Evolutionary conservation across 768 basidiomycete species (phyloP).

Genomic region (Mycena sanguinolenta): DNA sequence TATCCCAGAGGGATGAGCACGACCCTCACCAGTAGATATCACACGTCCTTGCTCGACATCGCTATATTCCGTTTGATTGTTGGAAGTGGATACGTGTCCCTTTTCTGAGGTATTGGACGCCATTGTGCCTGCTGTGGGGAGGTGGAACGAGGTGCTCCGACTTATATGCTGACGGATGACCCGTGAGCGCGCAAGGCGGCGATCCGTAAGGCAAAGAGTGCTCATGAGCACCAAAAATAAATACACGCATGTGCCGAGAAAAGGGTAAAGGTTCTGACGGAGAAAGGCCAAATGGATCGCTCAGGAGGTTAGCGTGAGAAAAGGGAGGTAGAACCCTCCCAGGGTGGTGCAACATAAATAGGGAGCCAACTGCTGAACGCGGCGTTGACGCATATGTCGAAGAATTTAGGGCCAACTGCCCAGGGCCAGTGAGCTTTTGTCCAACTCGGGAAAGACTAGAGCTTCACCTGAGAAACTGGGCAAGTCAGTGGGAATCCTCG

Average conservation of each 20-base stretch:
- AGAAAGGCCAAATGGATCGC: not conserved
- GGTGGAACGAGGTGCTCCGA: not conserved
- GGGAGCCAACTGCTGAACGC: not conserved
- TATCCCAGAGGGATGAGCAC: slow-evolving; percentile 22
- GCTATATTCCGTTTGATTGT: slow-evolving; percentile 1
- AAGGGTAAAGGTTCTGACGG: not conserved
- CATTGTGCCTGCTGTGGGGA: slow-evolving; percentile 5
- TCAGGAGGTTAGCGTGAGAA: slow-evolving; percentile 7
- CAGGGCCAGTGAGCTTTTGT: no score
- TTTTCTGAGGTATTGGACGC: slow-evolving; percentile 6
- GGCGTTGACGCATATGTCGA: no score
- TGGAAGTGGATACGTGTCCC: slow-evolving; percentile 6
- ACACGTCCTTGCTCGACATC: not conserved
- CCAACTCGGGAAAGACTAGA: no score
- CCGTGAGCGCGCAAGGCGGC: slow-evolving; percentile 15
- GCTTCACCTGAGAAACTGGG: no score
- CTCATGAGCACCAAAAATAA: slow-evolving; percentile 29
- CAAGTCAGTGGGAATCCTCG: no score
- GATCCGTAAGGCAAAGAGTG: slow-evolving; percentile 14
- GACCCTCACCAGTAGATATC: slow-evolving; percentile 10
- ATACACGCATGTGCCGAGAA: not conserved
- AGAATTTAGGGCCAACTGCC: not conserved
- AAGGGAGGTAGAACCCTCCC: not conserved
- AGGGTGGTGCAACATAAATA: not conserved
- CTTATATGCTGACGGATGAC: slow-evolving; percentile 18